phyloP scores from a whole-genome alignment of 2,329 filamentous ascomycete genomes.

The Colletotrichum higginsianum region DNA sequence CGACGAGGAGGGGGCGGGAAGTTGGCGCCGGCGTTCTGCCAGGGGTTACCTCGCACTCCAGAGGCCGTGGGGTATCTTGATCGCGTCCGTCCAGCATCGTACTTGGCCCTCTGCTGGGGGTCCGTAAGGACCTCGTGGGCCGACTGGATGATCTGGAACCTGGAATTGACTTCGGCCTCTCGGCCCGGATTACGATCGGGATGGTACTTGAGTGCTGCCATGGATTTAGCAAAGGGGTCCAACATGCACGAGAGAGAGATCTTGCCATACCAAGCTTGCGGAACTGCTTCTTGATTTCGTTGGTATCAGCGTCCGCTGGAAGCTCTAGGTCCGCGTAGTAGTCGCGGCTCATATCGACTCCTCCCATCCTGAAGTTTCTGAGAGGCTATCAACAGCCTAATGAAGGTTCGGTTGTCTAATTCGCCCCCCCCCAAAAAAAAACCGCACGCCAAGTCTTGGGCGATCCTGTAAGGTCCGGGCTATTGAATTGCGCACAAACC shows the following conservation, averaged over 20 bases:
- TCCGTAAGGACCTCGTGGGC: constrained; percentile 82
- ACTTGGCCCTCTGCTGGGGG: constrained; percentile 65
- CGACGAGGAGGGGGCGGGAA: constrained; percentile 67
- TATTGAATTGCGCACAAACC: background rate
- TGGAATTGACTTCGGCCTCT: constrained; percentile 83
- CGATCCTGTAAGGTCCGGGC: background rate
- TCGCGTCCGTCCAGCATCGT: constrained; percentile 63
- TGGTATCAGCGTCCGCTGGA: constrained; percentile 74
- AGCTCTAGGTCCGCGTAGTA: constrained; percentile 91
- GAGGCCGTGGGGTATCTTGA: constrained; percentile 63
- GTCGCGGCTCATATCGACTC: constrained; percentile 78
- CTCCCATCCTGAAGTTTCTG: constrained; percentile 70
- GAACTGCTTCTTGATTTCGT: constrained; percentile 89
- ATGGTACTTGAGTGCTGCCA: constrained; percentile 83
- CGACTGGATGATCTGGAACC: constrained; percentile 89
- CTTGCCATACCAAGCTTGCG: constrained; percentile 77
- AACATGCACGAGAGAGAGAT: constrained; percentile 25
- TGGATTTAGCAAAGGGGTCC: constrained; percentile 46
- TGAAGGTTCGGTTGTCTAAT: background rate
- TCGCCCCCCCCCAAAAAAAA: background rate
- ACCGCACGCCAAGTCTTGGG: constrained; percentile 20
- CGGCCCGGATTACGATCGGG: constrained; percentile 90
- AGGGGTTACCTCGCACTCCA: constrained; percentile 71
- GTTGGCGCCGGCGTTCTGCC: constrained; percentile 63
- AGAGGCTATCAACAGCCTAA: constrained; percentile 12